Evolutionary conservation across 768 basidiomycete species (phyloP).

Genomic region (Leccinum ochraceum): DNA sequence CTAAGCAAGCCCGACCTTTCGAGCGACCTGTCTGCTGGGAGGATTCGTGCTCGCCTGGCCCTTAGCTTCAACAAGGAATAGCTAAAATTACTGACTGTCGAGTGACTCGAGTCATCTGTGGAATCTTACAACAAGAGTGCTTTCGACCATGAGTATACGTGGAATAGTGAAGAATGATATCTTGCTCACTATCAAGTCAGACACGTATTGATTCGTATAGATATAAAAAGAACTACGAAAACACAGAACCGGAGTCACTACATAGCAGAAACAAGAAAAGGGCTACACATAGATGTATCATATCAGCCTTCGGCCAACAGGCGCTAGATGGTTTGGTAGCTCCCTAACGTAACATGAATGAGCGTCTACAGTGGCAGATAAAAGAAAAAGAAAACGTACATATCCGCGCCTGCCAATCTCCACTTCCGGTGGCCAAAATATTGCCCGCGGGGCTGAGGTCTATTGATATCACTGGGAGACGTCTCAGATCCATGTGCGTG

Average conservation of each 20-base stretch:
- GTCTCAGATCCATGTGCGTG: constrained; percentile 11
- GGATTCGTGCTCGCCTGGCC: too few relatives aligned
- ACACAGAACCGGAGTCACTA: constrained; percentile 21
- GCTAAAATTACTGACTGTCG: neutral
- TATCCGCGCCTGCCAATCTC: constrained; percentile 72
- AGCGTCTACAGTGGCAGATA: constrained; percentile 1
- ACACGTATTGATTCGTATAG: constrained; percentile 21
- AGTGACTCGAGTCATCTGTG: too few relatives aligned
- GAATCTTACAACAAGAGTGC: constrained; percentile 4
- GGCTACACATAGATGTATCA: constrained; percentile 28
- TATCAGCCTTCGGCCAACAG: constrained; percentile 10
- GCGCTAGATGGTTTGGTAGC: constrained; percentile 31
- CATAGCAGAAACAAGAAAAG: constrained; percentile 30
- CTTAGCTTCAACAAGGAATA: neutral
- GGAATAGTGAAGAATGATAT: constrained; percentile 7
- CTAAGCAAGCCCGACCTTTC: neutral
- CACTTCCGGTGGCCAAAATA: constrained; percentile 67
- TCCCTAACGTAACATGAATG: constrained; percentile 23
- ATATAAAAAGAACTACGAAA: constrained; percentile 20
- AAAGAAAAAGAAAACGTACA: constrained; percentile 43
- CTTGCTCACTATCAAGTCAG: constrained; percentile 8
- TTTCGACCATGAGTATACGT: constrained; percentile 6
- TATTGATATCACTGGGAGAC: constrained; percentile 62
- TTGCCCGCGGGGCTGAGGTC: constrained; percentile 64
- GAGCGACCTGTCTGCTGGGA: neutral